Percentiles rank a stretch among this genome's conserved stretches.
Evolutionary conservation across 1,139 yeast species (phyloP).

Genomic region (Taphrina pruni): DNA sequence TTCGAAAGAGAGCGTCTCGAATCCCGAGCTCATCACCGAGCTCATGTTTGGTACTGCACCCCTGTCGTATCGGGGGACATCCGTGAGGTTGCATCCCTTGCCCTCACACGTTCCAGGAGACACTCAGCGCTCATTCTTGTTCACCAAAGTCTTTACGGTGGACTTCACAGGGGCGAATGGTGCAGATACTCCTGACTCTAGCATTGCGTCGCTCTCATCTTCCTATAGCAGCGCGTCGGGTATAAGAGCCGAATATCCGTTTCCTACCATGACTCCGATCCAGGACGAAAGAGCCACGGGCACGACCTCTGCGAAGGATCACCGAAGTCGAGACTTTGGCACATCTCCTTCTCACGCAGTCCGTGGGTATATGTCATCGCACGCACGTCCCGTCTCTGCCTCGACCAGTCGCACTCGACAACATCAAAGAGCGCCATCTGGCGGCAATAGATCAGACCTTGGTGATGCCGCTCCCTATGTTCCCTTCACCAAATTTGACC

Average conservation of each 20-base stretch:
- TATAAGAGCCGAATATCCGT: conserved; percentile 31
- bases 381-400: neutral
- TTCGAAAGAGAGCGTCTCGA: conserved; percentile 9
- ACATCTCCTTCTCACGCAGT: neutral
- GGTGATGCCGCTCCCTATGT: conserved; percentile 16
- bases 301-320: conserved; percentile 2
- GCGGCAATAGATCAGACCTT: conserved; percentile 8
- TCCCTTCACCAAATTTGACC: conserved; percentile 14
- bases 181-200: conserved; percentile 5
- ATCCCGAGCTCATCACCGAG: conserved; percentile 40
- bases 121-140: conserved; percentile 30
- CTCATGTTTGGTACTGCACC: conserved; percentile 45
- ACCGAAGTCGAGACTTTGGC: conserved; percentile 10
- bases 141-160: conserved; percentile 43
- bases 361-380: neutral
- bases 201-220: conserved; percentile 28
- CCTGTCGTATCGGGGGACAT: conserved; percentile 42
- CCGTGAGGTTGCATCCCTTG: conserved; percentile 41
- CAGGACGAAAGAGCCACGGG: conserved; percentile 1
- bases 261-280: conserved; percentile 38
- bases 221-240: conserved; percentile 25
- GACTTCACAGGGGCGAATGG: neutral
- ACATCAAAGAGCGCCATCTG: conserved; percentile 19
- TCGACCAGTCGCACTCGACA: conserved; percentile 3
- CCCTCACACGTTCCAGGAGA: conserved; percentile 20